Conservation (phyloP, 2,329 filamentous ascomycete species). For the Thermoascus crustaceus region DNA sequence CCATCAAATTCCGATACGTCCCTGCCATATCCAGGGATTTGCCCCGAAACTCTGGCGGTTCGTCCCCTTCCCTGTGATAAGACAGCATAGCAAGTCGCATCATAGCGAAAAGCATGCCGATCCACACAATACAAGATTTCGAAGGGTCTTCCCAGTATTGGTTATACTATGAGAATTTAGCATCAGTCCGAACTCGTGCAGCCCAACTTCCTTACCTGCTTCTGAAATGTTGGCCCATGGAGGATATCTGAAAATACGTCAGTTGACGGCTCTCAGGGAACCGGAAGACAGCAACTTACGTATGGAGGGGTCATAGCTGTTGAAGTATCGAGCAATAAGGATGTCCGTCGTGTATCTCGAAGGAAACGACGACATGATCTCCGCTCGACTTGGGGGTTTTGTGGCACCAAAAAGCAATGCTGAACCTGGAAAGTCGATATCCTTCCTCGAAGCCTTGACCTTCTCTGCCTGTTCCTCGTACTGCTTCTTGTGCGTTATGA, state of each 20-base stretch:
- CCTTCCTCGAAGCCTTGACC: constrained; percentile 58
- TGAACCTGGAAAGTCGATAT: constrained; percentile 52
- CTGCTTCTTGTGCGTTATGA: constrained; percentile 76
- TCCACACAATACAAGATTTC: constrained; percentile 52
- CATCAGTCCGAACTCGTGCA: not conserved
- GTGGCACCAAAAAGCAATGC: constrained; percentile 70
- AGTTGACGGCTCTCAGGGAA: not conserved
- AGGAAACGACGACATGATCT: constrained; percentile 73
- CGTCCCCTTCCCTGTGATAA: constrained; percentile 53
- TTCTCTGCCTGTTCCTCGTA: constrained; percentile 72
- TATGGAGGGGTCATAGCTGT: constrained; percentile 61
- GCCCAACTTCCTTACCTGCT: constrained; percentile 44
- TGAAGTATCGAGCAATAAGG: constrained; percentile 83
- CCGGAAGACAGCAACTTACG: constrained; percentile 35
- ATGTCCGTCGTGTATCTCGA: constrained; percentile 75
- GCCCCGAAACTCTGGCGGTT: constrained; percentile 54
- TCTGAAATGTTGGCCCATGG: constrained; percentile 77
- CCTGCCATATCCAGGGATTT: constrained; percentile 43
- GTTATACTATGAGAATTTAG: constrained; percentile 44
- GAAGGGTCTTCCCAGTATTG: constrained; percentile 53
- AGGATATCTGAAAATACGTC: constrained; percentile 51
- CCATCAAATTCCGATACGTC: constrained; percentile 46
- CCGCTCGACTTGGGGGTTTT: constrained; percentile 60
- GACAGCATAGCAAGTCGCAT: constrained; percentile 58
- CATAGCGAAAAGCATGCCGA: constrained; percentile 56